Percentiles rank a stretch among this genome's conserved stretches.
Conservation (phyloP, 208 protist species). For the Lotmaria passim region DNA sequence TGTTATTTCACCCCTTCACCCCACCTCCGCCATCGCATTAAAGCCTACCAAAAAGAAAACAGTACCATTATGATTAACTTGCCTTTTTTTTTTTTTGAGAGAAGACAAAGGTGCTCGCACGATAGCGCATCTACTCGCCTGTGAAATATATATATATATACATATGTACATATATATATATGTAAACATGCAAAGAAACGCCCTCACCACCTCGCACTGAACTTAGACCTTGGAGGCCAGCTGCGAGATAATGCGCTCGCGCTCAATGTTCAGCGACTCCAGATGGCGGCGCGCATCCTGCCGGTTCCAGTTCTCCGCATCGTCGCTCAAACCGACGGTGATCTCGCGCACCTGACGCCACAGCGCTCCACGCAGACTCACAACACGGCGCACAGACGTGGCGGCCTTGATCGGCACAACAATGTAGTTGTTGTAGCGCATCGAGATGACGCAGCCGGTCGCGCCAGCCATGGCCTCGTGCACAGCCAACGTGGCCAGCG, state of each 20-base stretch:
- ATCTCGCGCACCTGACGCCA: constrained; percentile 91
- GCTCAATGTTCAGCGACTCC: constrained; percentile 63
- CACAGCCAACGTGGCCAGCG: constrained; percentile 87
- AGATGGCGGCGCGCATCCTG: constrained; percentile 81
- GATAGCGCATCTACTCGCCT: background rate
- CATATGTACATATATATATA: constrained; percentile 1
- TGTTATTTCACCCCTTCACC: too few relatives aligned
- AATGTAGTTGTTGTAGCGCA: constrained; percentile 93
- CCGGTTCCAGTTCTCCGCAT: constrained; percentile 53
- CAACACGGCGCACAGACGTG: constrained; percentile 84
- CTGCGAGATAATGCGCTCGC: constrained; percentile 61
- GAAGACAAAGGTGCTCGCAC: constrained; percentile 9
- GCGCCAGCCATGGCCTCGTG: constrained; percentile 91
- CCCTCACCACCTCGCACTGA: background rate
- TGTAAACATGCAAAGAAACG: constrained; percentile 11
- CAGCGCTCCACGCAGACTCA: constrained; percentile 78
- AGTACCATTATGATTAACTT: too few relatives aligned
- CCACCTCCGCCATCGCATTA: too few relatives aligned
- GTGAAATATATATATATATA: background rate
- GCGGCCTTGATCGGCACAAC: constrained; percentile 89
- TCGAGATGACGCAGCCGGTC: constrained; percentile 88
- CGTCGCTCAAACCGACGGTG: constrained; percentile 81
- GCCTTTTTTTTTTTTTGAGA: background rate
- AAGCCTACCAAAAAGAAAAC: too few relatives aligned
- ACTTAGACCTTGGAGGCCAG: constrained; percentile 75